These are phyloP conservation scores for Petunia axillaris DNA, from an alignment of 257 asterid genomes.

Conservation along the genomic window DNA sequence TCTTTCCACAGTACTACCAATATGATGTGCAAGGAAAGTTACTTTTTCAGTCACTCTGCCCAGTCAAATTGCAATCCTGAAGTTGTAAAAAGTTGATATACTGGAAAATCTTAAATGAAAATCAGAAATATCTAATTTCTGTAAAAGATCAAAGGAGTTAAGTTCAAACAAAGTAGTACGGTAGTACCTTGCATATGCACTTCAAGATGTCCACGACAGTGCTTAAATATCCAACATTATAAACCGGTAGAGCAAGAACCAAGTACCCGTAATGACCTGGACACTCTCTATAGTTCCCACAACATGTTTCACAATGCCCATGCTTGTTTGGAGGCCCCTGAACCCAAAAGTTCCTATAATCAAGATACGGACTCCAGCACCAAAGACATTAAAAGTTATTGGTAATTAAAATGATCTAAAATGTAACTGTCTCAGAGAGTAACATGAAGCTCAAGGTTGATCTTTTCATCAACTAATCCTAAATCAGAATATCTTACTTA, in stretches of 20 bases:
- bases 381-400: neutral
- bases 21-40: conserved; percentile 15
- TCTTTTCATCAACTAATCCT: neutral
- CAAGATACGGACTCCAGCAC: conserved; percentile 10
- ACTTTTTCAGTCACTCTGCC: neutral
- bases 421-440: neutral
- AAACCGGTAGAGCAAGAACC: conserved; percentile 81
- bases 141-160: neutral
- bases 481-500: neutral
- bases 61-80: conserved; percentile 5
- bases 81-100: conserved; percentile 22
- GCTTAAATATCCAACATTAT: conserved; percentile 70
- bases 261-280: conserved; percentile 92
- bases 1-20: conserved; percentile 9
- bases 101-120: conserved; percentile 17
- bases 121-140: neutral
- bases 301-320: conserved; percentile 66
- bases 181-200: conserved; percentile 95
- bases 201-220: conserved; percentile 77
- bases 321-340: conserved; percentile 90
- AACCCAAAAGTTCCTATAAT: conserved; percentile 30
- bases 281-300: conserved; percentile 64
- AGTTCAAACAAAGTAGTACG: conserved; percentile 44
- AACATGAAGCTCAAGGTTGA: conserved; percentile 4
- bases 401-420: neutral